Base-by-base conservation (phyloP, 2,329 filamentous ascomycete genomes). In the Magnaporthiopsis incrustans region DNA sequence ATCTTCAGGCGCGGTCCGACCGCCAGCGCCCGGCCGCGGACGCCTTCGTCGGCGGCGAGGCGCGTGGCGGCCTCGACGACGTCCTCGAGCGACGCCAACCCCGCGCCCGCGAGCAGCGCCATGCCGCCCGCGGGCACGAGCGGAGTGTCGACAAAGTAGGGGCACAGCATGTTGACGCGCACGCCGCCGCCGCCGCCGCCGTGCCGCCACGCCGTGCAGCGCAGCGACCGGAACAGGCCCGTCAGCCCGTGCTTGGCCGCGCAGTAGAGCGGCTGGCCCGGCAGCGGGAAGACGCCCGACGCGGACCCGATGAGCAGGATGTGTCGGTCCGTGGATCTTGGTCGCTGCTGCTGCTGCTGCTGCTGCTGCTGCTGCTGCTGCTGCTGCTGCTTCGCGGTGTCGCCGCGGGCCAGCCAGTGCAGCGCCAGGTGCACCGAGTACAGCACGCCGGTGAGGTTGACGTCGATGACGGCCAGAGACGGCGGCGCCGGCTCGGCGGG, bases 381-480 rank as follows among this genome's bases (percentile, higher is more conserved):
- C 11, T 35, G 33, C 2, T 35, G 33, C 11, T 35, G 33, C 70
- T 65, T 44, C 22, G 66, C 69, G 3, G 38, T 3, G 44, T 59
- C 70, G 62, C 84, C 84, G 64, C 74, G 75, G 3, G 78, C 76
- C 7, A 88, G 78, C 74, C 81, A 87, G 74, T 82, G 85, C 62
- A 86, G 78, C 1, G 85, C 87, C 57, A 90, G 80, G 69, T 89
- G 84, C 1, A 81, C 79, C 1, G 88, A 89, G 74, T 88, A 90
- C 65, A 86, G 74, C 56, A 87, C 83, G 15, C 87, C 88, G 0
- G 77, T 84, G 66, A 88, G 73, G 72, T 90, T 89, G 62, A 89
- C 83, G 65, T 86, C 81, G 53, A 89, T 70, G 59, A 83, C 82
- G 22, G 74, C 77, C 59, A 86, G 78, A 66, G 77, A 74, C 1